phyloP scores from a whole-genome alignment of 2,329 filamentous ascomycete species.

The Furcasterigmium furcatum region DNA sequence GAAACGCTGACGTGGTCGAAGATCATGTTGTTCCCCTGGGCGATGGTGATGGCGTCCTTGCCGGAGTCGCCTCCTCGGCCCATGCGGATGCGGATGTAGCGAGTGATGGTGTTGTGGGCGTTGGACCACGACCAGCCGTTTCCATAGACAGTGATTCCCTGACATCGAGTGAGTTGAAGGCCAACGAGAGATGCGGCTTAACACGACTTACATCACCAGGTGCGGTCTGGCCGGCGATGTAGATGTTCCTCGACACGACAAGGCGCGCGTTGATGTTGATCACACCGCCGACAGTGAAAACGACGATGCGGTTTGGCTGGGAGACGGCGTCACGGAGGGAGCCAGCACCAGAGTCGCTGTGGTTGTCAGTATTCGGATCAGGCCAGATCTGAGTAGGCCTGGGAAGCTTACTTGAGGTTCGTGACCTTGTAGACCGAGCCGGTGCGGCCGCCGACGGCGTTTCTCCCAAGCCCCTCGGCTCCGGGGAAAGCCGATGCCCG shows the following conservation, averaged over 20 bases:
- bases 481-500: slow-evolving; percentile 40
- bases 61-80: slow-evolving; percentile 45
- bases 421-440: slow-evolving; percentile 45
- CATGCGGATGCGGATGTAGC: slow-evolving; percentile 54
- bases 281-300: slow-evolving; percentile 46
- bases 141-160: slow-evolving; percentile 49
- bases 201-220: slow-evolving; percentile 41
- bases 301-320: slow-evolving; percentile 41
- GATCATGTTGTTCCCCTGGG: slow-evolving; percentile 49
- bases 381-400: no score
- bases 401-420: slow-evolving; percentile 32
- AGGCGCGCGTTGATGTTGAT: slow-evolving; percentile 44
- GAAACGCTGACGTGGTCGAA: slow-evolving; percentile 52
- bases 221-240: slow-evolving; percentile 47
- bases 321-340: slow-evolving; percentile 49
- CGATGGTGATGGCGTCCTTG: slow-evolving; percentile 52
- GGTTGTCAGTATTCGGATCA: not conserved
- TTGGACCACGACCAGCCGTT: slow-evolving; percentile 50
- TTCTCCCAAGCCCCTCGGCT: slow-evolving; percentile 45
- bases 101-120: slow-evolving; percentile 48
- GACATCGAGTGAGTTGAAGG: slow-evolving; percentile 27
- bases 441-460: slow-evolving; percentile 40
- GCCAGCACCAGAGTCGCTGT: slow-evolving; percentile 39
- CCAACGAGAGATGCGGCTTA: slow-evolving; percentile 46
- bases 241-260: slow-evolving; percentile 42